Conservation (phyloP, 345 rosid genomes). For the Crucihimalaya himalaica region DNA sequence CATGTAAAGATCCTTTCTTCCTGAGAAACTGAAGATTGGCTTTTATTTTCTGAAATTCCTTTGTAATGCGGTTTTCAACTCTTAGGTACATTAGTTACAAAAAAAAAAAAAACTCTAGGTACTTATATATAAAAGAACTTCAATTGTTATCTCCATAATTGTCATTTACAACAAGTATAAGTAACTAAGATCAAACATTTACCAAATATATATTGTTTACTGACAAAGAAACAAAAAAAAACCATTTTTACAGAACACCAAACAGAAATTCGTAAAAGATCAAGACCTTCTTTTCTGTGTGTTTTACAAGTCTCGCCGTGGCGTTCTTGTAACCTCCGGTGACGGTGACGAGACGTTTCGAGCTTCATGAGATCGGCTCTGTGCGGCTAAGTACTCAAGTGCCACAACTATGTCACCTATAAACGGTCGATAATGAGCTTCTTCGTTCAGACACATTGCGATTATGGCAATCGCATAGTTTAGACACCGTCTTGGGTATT, state of each 20-base stretch:
- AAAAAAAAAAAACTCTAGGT: too few species aligned
- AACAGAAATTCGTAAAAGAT: slow-evolving; percentile 19
- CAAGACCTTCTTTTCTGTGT: neutral
- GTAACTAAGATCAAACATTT: slow-evolving; percentile 7
- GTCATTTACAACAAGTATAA: neutral
- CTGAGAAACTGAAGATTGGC: neutral
- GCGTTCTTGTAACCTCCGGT: slow-evolving; percentile 34
- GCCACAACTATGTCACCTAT: slow-evolving; percentile 90
- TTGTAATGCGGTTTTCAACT: slow-evolving; percentile 18
- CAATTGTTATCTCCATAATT: slow-evolving; percentile 7
- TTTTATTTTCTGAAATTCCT: neutral
- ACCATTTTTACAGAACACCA: slow-evolving; percentile 23
- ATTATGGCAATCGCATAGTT: slow-evolving; percentile 87
- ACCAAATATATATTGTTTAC: slow-evolving; percentile 1
- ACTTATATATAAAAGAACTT: slow-evolving; percentile 4
- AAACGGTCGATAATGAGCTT: slow-evolving; percentile 83
- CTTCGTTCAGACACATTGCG: slow-evolving; percentile 93
- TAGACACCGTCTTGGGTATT: slow-evolving; percentile 72
- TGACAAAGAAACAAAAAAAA: neutral
- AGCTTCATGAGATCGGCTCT: slow-evolving; percentile 40
- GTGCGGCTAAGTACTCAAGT: slow-evolving; percentile 68
- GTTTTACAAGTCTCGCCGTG: slow-evolving; percentile 22
- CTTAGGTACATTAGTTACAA: slow-evolving; percentile 25
- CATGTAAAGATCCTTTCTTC: slow-evolving; percentile 32
- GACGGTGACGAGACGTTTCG: slow-evolving; percentile 27